Evolutionary conservation across 345 rosid genomes (phyloP), one percentile per base, ranked within the genome.

Genomic region (Cardamine occulta): DNA sequence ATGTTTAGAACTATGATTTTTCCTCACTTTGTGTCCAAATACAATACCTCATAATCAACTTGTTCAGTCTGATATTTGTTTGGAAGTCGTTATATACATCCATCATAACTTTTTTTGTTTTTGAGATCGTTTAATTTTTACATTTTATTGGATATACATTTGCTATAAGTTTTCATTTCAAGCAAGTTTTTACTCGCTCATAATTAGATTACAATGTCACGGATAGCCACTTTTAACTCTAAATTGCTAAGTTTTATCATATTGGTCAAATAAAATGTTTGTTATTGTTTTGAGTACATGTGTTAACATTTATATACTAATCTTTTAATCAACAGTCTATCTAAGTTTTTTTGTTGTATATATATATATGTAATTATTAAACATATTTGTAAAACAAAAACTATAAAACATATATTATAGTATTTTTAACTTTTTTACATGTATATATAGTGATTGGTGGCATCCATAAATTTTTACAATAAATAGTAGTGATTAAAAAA

Each of bases 21-120:
- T 69, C 17, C n/a, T 60, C 65, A 37, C 31, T 68, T 61, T 58
- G 74, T 75, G 55, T 68, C 19, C 74, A 39, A 40, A 18, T 44
- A 54, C 28, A 31, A 24, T 35, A 47, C 39, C 74, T 74, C 42
- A n/a, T 56, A 32, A 74, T 23, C 48, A 45, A 29, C 57, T 45
- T 4, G 17, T 65, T 65, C 72, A 18, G 29, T 45, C 55, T 54
- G 6, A 19, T 23, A 26, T 40, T 40, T 40, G 47, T 40, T 34
- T 66, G 7, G 56, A 31, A 64, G 40, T 45, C 10, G 55, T 28
- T 28, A 63, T n/a, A 42, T n/a, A 5, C 2, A 56, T 64, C 39
- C 34, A 62, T 62, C 31, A 59, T n/a, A 59, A 10, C 45, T 10
- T 10, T 34, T 5, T 26, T 26, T 26, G 31, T 18, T 59, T 5